Base-by-base conservation (phyloP, 306 rosid genomes). In the Quercus suber region DNA sequence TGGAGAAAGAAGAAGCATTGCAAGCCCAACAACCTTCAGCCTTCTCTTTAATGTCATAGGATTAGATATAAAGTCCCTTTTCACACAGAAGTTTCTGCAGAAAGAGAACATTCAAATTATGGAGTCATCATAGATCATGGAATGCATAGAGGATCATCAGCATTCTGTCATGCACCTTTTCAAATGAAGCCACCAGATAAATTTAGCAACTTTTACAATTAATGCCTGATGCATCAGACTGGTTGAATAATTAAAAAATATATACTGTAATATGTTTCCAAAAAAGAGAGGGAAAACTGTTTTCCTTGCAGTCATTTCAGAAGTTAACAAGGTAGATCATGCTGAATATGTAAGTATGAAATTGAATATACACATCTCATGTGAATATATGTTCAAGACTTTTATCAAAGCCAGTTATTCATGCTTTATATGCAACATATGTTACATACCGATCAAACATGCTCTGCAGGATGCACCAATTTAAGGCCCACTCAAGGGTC, bases 401-500 rank as follows among this genome's bases (percentile, higher is more conserved):
- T 25, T 51, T 21, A 58, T 25, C 10, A 33, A 45, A 80, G 31
- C 59, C 43, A 63, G 20, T 65, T 25, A 23, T 70, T 75, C 56
- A 55, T 31, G 63, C 17, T 49, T 19, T 76, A 63, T 31, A 76
- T 64, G 64, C 77, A 78, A 82, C 85, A 31, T 27, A 76, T 64
- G 64, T 76, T 76, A 82, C 85, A 31, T 89, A 94, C 97, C 98
- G 88, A 86, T 95, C 99, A 87, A 95, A 95, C 99, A 95, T 95
- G 92, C 96, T 93, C 80, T 95, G 96, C 81, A 93, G 79, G 75
- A 95, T 93, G 88, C 96, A 91, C 99, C 99, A 93, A 83, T 90
- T 95, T 81, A 95, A 93, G 75, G 97, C 89, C 99, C 99, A 95
- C 78, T 95, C 98, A 43, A 95, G 97, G 79, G 96, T 90, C 87